A percentile compares a stretch with the other conserved stretches of the same genome.
These are phyloP conservation scores for Colletotrichum musae DNA, from an alignment of 2,329 filamentous ascomycete genomes.

Conservation along the genomic window DNA sequence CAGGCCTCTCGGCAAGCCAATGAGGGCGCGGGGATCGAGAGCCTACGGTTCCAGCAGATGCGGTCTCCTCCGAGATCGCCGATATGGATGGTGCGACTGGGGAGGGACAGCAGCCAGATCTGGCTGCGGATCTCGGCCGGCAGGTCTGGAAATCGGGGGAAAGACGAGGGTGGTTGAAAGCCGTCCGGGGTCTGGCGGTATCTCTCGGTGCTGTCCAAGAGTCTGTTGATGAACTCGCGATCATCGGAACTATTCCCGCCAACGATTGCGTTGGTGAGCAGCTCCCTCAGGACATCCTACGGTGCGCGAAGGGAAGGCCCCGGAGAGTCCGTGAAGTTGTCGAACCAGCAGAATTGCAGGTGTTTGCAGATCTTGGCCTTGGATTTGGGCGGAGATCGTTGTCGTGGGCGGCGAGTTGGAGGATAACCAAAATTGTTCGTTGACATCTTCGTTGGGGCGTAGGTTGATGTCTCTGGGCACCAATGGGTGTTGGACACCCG, in stretches of 20 bases:
- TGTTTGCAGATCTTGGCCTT: background rate
- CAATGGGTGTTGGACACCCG: background rate
- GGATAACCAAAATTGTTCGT: too few relatives aligned
- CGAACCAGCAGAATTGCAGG: background rate
- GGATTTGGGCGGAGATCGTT: too few relatives aligned
- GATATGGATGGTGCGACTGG: background rate
- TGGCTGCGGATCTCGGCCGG: background rate
- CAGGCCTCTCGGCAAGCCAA: background rate
- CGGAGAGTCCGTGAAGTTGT: background rate
- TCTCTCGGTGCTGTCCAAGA: background rate
- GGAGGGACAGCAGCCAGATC: background rate
- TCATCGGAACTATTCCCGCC: background rate
- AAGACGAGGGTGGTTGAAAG: background rate
- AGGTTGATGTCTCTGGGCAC: too few relatives aligned
- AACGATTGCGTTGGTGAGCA: background rate
- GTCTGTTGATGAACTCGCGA: background rate
- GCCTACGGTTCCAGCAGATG: background rate
- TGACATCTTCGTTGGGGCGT: too few relatives aligned
- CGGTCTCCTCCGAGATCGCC: background rate
- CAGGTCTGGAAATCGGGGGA: background rate
- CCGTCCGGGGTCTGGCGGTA: background rate
- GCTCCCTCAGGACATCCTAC: background rate
- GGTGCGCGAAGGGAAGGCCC: background rate
- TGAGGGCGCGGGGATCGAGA: background rate
- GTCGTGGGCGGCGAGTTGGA: background rate